These are phyloP conservation scores for Sphaerulina vaccinii DNA, from an alignment of 2,329 filamentous ascomycete genomes.

Conservation along the genomic window DNA sequence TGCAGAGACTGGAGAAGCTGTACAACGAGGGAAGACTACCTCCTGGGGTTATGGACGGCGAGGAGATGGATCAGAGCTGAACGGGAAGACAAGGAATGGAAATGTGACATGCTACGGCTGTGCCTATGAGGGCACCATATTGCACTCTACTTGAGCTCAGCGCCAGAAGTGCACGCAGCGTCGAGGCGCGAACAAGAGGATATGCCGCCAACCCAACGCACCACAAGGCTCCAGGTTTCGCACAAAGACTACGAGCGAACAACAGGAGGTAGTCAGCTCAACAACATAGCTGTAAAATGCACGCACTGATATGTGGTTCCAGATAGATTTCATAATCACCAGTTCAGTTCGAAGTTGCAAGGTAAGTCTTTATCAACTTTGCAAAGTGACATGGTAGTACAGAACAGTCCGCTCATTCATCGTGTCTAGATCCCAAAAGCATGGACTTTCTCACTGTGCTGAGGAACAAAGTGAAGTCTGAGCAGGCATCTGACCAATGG, in stretches of 20 bases:
- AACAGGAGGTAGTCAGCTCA: conserved; percentile 7
- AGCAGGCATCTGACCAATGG: too few relatives aligned
- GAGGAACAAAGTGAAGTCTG: too few relatives aligned
- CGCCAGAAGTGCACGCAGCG: too few relatives aligned
- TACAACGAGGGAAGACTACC: conserved; percentile 86
- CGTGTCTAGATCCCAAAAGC: too few relatives aligned
- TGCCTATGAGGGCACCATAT: neutral
- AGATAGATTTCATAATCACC: conserved; percentile 1
- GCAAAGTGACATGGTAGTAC: too few relatives aligned
- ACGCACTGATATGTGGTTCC: conserved; percentile 4
- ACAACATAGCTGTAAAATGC: conserved; percentile 2
- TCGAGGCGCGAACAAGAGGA: neutral
- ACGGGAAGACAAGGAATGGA: neutral
- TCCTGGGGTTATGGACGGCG: conserved; percentile 30
- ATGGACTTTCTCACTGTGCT: too few relatives aligned
- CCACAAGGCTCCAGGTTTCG: neutral
- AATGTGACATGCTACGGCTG: neutral
- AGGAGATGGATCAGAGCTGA: conserved; percentile 39
- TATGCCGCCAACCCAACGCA: neutral
- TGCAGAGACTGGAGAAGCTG: conserved; percentile 86
- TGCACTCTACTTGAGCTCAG: too few relatives aligned
- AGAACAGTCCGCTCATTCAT: too few relatives aligned
- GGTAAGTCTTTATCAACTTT: too few relatives aligned
- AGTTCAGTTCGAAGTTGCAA: too few relatives aligned
- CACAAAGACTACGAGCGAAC: neutral